A percentile compares a stretch with the other conserved stretches of the same genome.
Evolutionary conservation across 2,329 filamentous ascomycete species (phyloP).

Genomic region (Fusarium sp.): DNA sequence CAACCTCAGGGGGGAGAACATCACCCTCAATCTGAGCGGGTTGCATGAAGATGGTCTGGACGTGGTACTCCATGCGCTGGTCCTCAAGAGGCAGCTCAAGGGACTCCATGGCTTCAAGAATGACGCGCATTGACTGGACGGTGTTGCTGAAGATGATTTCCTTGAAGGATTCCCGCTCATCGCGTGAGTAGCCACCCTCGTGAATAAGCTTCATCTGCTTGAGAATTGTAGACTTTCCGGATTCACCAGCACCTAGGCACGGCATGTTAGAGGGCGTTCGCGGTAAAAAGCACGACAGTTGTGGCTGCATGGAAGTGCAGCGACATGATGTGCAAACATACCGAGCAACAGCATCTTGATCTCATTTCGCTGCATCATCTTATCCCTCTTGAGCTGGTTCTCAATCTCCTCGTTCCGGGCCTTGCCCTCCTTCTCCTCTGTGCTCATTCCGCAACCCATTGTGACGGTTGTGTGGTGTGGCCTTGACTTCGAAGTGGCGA

Average conservation of each 20-base stretch:
- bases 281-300: not conserved
- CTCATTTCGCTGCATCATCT: conserved; percentile 98
- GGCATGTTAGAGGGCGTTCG: conserved; percentile 43
- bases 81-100: conserved; percentile 86
- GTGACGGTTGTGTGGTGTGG: conserved; percentile 61
- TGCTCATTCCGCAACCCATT: conserved; percentile 99
- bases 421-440: conserved; percentile 99
- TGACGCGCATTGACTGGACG: conserved; percentile 75
- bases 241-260: conserved; percentile 88
- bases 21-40: conserved; percentile 96
- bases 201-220: conserved; percentile 99
- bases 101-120: conserved; percentile 75
- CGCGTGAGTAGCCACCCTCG: conserved; percentile 97
- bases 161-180: conserved; percentile 78
- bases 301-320: not conserved
- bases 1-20: conserved; percentile 92
- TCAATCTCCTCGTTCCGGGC: conserved; percentile 99
- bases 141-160: conserved; percentile 79
- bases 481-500: conserved; percentile 33
- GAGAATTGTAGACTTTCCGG: conserved; percentile 91
- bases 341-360: conserved; percentile 99
- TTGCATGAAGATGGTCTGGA: conserved; percentile 99
- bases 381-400: conserved; percentile 98
- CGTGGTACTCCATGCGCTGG: conserved; percentile 93
- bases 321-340: conserved; percentile 55